A percentile compares a stretch with the other conserved stretches of the same genome.
Conservation (phyloP, 768 basidiomycete species). For the Suillus variegatus region DNA sequence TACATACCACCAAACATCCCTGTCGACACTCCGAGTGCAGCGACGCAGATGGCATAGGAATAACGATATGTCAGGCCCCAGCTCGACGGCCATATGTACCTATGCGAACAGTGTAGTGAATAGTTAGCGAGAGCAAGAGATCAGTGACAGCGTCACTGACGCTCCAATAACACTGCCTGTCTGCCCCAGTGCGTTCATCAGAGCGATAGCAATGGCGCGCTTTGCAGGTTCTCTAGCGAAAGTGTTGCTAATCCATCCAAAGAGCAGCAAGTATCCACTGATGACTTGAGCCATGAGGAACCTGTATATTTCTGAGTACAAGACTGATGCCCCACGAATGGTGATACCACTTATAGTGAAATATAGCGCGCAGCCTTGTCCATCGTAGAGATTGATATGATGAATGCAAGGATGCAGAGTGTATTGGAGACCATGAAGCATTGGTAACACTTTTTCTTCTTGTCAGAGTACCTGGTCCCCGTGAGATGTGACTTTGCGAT, state of each 20-base stretch:
- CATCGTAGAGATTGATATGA: neutral
- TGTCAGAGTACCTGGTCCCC: neutral
- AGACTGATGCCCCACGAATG: neutral
- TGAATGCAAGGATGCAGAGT: neutral
- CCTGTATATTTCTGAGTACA: neutral
- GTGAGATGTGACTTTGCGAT: neutral
- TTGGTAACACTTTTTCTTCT: neutral
- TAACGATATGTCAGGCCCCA: neutral
- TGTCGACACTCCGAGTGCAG: neutral
- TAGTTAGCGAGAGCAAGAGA: neutral
- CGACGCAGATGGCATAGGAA: neutral
- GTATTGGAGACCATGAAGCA: neutral
- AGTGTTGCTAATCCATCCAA: neutral
- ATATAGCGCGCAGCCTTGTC: neutral
- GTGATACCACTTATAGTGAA: neutral
- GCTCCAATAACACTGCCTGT: neutral
- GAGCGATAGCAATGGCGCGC: neutral
- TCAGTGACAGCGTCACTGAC: neutral
- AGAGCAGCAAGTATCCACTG: neutral
- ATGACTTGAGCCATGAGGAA: neutral
- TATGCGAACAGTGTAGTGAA: neutral
- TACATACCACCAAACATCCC: neutral
- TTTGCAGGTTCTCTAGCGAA: neutral
- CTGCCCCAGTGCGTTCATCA: neutral
- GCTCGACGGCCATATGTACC: neutral